Conservation (phyloP, 257 asterid genomes). For the Solanum neorickii region DNA sequence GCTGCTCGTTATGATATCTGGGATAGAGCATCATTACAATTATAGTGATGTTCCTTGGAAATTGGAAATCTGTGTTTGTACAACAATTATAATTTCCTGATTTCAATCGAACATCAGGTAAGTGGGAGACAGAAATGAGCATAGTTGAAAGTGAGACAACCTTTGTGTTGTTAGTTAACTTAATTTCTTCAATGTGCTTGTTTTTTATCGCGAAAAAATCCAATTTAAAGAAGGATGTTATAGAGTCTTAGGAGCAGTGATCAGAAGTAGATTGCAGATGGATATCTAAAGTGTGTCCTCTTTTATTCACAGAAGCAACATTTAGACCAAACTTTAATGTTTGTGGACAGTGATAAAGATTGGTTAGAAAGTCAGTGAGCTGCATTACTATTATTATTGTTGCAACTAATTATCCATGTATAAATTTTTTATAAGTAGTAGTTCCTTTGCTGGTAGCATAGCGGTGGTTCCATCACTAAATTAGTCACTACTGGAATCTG, state of each 20-base stretch:
- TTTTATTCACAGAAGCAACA: background rate
- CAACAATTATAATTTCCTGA: background rate
- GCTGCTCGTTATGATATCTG: background rate
- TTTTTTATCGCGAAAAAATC: background rate
- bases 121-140: background rate
- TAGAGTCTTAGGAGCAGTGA: background rate
- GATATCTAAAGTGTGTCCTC: background rate
- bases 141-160: background rate
- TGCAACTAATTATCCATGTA: background rate
- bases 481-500: background rate
- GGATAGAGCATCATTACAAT: background rate
- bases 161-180: background rate
- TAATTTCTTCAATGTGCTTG: background rate
- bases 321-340: background rate
- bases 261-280: background rate
- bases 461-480: background rate
- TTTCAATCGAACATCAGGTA: background rate
- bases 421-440: background rate
- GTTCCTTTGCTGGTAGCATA: background rate
- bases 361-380: background rate
- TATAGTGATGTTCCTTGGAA: background rate
- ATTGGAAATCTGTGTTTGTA: background rate
- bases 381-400: background rate
- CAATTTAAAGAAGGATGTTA: background rate
- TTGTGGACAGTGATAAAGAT: background rate